Conservation (phyloP, 208 protist genomes). For the Trichomonas gallinae region DNA sequence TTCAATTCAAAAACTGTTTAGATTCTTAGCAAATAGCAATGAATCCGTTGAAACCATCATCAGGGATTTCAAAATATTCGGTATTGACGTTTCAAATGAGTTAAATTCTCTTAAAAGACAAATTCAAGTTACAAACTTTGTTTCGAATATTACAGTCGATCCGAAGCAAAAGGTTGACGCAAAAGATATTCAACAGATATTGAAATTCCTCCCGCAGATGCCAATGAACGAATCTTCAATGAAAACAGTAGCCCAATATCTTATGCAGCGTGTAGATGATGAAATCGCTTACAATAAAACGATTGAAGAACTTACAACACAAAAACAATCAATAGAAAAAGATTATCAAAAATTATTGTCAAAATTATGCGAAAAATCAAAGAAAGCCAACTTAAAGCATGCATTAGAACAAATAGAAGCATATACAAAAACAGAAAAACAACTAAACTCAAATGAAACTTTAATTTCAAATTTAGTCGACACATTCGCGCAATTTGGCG, state of each 20-base stretch:
- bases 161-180: neutral
- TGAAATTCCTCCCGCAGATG: neutral
- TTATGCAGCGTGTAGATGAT: neutral
- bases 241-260: neutral
- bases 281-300: neutral
- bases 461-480: neutral
- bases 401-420: neutral
- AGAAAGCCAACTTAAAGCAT: neutral
- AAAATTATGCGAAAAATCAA: neutral
- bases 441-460: neutral
- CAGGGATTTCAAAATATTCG: neutral
- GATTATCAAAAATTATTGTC: neutral
- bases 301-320: neutral
- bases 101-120: neutral
- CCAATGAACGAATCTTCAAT: neutral
- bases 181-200: neutral
- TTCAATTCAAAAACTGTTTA: neutral
- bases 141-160: no score
- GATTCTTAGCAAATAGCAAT: neutral
- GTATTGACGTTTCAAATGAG: neutral
- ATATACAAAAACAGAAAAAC: neutral
- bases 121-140: neutral
- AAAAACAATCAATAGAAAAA: neutral
- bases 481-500: neutral
- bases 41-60: neutral